Evolutionary conservation across 352 stramenopile species (phyloP).

Genomic region (Globisporangium emineosum): DNA sequence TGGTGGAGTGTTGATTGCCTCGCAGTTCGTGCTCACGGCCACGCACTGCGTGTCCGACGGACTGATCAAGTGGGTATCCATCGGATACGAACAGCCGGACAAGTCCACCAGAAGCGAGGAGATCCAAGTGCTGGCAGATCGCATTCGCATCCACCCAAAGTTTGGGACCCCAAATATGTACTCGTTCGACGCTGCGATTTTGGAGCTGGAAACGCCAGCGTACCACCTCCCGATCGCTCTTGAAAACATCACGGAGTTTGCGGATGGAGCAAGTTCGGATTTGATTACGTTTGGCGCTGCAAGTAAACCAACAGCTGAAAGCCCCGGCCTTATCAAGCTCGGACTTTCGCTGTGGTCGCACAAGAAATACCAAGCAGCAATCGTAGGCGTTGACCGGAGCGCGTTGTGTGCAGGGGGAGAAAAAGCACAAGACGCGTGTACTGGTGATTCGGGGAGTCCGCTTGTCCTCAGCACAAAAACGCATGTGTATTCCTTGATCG

Average conservation of each 20-base stretch:
- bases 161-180: constrained; percentile 14
- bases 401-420: constrained; percentile 21
- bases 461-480: constrained; percentile 4
- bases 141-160: constrained; percentile 28
- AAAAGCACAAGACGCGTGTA: constrained; percentile 13
- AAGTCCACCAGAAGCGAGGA: constrained; percentile 9
- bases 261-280: background rate
- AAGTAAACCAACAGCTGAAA: background rate
- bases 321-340: background rate
- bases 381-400: constrained; percentile 10
- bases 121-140: constrained; percentile 10
- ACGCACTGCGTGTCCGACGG: constrained; percentile 13
- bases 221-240: constrained; percentile 7
- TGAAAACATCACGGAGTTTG: constrained; percentile 9
- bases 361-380: constrained; percentile 9
- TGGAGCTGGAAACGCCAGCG: constrained; percentile 18
- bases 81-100: constrained; percentile 5
- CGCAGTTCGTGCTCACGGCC: constrained; percentile 9
- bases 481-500: background rate
- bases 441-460: constrained; percentile 22
- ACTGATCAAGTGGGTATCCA: constrained; percentile 17
- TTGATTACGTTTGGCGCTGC: background rate
- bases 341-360: background rate
- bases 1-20: constrained; percentile 3
- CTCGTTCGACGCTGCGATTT: constrained; percentile 22